phyloP scores from a whole-genome alignment of 306 rosid species.

The Fragaria vesca region DNA sequence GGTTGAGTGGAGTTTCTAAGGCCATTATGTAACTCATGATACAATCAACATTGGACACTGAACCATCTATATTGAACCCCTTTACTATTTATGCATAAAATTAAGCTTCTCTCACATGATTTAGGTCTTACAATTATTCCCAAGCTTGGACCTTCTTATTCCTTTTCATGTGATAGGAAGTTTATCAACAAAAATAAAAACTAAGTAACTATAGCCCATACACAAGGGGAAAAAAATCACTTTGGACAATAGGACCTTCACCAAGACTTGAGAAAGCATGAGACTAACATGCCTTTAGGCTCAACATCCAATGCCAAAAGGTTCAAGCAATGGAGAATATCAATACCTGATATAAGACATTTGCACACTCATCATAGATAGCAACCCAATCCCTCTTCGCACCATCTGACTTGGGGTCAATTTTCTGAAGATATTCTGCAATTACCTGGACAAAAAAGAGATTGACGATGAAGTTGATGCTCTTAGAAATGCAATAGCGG shows the following conservation, averaged over 20 bases:
- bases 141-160: not conserved
- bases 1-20: not conserved
- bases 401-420: constrained; percentile 99
- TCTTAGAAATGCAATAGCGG: not conserved
- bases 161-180: not conserved
- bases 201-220: not conserved
- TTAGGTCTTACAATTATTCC: not conserved
- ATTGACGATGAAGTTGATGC: constrained; percentile 18
- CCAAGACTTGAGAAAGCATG: not conserved
- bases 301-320: constrained; percentile 5
- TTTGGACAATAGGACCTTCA: not conserved
- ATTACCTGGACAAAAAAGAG: constrained; percentile 60
- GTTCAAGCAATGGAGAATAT: constrained; percentile 11
- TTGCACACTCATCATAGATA: constrained; percentile 97
- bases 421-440: constrained; percentile 93
- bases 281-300: constrained; percentile 7
- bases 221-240: not conserved
- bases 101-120: not conserved
- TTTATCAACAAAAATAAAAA: not conserved
- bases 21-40: not conserved
- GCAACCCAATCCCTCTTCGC: constrained; percentile 99
- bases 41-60: not conserved
- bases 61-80: not conserved
- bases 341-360: constrained; percentile 84
- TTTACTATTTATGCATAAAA: not conserved